phyloP scores from a whole-genome alignment of 1,139 yeast genomes.

The Taphrina pruni region DNA sequence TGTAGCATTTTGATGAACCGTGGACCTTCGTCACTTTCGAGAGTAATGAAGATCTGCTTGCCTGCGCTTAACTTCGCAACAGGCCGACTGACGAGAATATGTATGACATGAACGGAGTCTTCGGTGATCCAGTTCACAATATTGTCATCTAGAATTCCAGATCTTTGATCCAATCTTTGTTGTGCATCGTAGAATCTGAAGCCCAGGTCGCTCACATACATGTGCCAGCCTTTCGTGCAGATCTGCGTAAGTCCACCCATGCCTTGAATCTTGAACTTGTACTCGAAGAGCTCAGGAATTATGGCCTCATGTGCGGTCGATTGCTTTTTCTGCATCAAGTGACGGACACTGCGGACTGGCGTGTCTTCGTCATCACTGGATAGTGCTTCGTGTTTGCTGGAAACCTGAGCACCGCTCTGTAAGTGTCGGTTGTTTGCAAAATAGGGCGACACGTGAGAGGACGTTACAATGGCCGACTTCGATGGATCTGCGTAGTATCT shows the following conservation, averaged over 20 bases:
- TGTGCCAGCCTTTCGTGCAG: neutral
- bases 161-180: neutral
- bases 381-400: neutral
- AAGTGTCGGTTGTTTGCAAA: neutral
- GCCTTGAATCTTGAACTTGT: neutral
- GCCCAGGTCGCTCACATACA: conserved; percentile 9
- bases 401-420: neutral
- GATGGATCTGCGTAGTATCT: neutral
- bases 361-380: conserved; percentile 1
- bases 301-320: neutral
- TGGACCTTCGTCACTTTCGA: conserved; percentile 6
- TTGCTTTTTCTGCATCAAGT: neutral
- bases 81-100: neutral
- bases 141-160: neutral
- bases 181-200: conserved; percentile 5
- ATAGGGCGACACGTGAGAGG: conserved; percentile 3
- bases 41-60: conserved; percentile 2
- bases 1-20: conserved; percentile 14
- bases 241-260: conserved; percentile 5
- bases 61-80: neutral
- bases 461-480: neutral
- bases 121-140: conserved; percentile 13
- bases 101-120: neutral
- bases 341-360: neutral
- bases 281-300: neutral